Percentiles rank a stretch among this genome's conserved stretches.
Conservation (phyloP, 257 asterid species). For the Nicotiana sylvestris region DNA sequence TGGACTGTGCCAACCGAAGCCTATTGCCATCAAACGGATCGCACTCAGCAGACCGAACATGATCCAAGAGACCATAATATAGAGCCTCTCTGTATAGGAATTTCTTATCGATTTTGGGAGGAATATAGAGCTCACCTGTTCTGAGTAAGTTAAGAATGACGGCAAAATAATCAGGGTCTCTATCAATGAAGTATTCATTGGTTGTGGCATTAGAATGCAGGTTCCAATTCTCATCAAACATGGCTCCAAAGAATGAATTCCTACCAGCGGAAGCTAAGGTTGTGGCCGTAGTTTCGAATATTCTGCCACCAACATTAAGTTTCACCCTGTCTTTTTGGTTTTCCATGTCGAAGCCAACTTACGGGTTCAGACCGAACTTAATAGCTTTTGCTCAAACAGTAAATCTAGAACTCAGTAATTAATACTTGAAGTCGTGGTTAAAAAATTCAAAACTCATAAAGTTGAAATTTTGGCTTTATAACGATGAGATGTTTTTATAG, state of each 20-base stretch:
- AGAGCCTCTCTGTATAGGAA: slow-evolving; percentile 64
- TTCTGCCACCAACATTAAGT: slow-evolving; percentile 71
- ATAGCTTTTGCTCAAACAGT: too few species aligned
- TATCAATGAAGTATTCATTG: slow-evolving; percentile 68
- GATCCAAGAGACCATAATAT: slow-evolving; percentile 69
- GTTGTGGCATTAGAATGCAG: slow-evolving; percentile 35
- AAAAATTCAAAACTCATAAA: too few species aligned
- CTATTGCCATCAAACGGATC: slow-evolving; percentile 76
- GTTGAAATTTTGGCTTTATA: too few species aligned
- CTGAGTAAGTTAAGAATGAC: slow-evolving; percentile 74
- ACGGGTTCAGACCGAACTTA: too few species aligned
- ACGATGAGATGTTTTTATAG: too few species aligned
- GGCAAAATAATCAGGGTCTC: slow-evolving; percentile 74
- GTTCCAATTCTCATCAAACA: slow-evolving; percentile 79
- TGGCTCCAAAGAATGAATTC: slow-evolving; percentile 68
- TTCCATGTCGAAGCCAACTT: slow-evolving; percentile 34
- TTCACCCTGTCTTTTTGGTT: slow-evolving; percentile 62
- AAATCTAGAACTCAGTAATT: too few species aligned
- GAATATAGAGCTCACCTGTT: slow-evolving; percentile 72
- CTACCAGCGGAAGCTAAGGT: slow-evolving; percentile 77
- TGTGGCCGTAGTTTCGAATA: slow-evolving; percentile 74
- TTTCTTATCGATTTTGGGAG: slow-evolving; percentile 51
- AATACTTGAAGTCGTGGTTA: too few species aligned
- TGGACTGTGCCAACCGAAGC: slow-evolving; percentile 40
- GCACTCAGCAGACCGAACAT: slow-evolving; percentile 67